A percentile compares a stretch with the other conserved stretches of the same genome.
Conservation (phyloP, 192 early-diverging fungal species). For the Chytriomyces confervae region DNA sequence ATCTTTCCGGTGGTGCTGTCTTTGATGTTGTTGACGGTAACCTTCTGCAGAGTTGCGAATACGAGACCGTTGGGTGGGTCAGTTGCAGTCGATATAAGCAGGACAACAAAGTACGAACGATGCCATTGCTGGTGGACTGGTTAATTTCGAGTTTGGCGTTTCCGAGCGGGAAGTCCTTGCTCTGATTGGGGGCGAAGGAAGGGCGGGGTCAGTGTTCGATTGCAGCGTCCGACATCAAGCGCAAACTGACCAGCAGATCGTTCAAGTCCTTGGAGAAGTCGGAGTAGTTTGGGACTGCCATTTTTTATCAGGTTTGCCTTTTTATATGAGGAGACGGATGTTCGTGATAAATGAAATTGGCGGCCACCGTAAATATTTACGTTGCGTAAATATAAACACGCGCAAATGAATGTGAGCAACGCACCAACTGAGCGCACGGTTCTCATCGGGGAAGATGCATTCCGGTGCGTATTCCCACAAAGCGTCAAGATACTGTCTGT, state of each 20-base stretch:
- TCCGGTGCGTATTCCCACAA: background rate
- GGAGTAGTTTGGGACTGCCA: constrained; percentile 20
- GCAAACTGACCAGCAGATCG: constrained; percentile 26
- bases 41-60: constrained; percentile 63
- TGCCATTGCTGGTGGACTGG: constrained; percentile 91
- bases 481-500: too few relatives aligned
- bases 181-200: constrained; percentile 13
- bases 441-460: background rate
- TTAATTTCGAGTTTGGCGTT: constrained; percentile 95
- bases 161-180: constrained; percentile 96
- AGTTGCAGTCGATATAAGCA: background rate
- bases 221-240: background rate
- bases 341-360: background rate
- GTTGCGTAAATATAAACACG: too few relatives aligned
- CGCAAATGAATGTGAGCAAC: background rate
- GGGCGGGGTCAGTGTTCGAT: background rate
- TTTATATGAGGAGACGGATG: background rate
- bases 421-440: background rate
- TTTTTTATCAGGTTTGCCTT: background rate
- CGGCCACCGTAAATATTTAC: background rate
- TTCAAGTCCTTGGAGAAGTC: constrained; percentile 34
- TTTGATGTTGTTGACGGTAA: constrained; percentile 91
- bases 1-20: constrained; percentile 94
- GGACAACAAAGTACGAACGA: constrained; percentile 69
- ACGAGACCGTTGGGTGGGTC: background rate